Base-by-base conservation (phyloP, 1,139 yeast genomes). In the Scheffersomyces segobiensis region DNA sequence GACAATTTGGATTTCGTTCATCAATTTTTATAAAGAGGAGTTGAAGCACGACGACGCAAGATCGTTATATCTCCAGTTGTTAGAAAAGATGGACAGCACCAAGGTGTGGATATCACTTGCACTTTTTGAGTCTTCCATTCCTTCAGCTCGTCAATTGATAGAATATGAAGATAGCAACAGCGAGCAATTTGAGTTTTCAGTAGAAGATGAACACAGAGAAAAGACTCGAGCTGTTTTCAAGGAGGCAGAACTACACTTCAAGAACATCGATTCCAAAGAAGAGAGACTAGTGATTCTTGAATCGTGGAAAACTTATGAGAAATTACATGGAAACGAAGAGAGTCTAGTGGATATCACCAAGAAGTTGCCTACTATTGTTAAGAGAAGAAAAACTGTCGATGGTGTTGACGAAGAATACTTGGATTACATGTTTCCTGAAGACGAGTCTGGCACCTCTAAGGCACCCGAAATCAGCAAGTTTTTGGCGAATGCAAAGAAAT, bases 341-440 rank as follows among this genome's bases (percentile, higher is more conserved):
- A 64, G 83, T 0, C 63, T 73, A 19, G 68, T 68, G 1, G 65
- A 59, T 7, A 81, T 88, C 8, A 71, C 70, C 5, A 70, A 73
- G 26, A 84, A 87, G 65, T 70, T 86, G 55, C 97, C 98, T 0
- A 75, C 79, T 12, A 72, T 83, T 24, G 84, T 84, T 19, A 86
- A 81, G 63, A 82, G 80, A 64, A 77, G 82, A 49, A 76, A 76
- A 53, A 71, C 71, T 8, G 72, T 74, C 47, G 82, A 72, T 59
- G 88, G 87, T 1, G 71, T 68, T 3, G 81, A 82, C 57, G 83
- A 82, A 63, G 93, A 89, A 64, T 80, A 80, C 63, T 69, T 79
- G 57, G 93, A 87, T 59, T 90, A 87, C 70, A 75, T 84, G 3
- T 92, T 90, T 69, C 93, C 96, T 1, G 87, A 84, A 55, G 89